phyloP scores from a whole-genome alignment of 139 green algal genomes.

The Deuterostichococcus epilithicus region DNA sequence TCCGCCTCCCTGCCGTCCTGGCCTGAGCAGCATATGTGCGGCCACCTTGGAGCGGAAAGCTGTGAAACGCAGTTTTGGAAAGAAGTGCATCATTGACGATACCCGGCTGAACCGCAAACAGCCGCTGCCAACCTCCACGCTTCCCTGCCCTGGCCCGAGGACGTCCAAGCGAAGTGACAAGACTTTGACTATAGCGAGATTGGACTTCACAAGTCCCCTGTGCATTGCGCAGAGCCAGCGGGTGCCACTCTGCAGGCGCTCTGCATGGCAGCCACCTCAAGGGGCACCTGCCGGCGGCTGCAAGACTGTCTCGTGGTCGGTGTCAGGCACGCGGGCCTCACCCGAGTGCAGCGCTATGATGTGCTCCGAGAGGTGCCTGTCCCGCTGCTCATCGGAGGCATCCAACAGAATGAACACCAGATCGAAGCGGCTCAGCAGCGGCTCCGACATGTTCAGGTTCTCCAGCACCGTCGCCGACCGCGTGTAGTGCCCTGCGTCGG shows the following conservation, averaged over 20 bases:
- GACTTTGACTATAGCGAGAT: no score
- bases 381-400: conserved; percentile 65
- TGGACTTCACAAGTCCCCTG: no score
- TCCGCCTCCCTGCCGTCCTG: neutral
- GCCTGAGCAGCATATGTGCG: no score
- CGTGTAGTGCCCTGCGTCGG: neutral
- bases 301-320: neutral
- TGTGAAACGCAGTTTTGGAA: no score
- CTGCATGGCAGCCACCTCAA: neutral
- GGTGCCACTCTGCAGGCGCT: neutral
- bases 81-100: no score
- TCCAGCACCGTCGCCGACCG: conserved; percentile 41
- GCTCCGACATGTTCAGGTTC: conserved; percentile 73
- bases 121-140: no score
- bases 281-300: neutral
- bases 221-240: no score
- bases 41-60: no score
- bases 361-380: conserved; percentile 81
- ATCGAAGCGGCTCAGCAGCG: conserved; percentile 88
- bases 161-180: no score
- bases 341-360: conserved; percentile 82
- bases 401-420: conserved; percentile 92
- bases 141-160: no score
- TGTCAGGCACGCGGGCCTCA: conserved; percentile 2
- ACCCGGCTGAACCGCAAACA: no score